These are phyloP conservation scores for Microbotryum intermedium DNA, from an alignment of 1,284 basidiomycete genomes.

Conservation along the genomic window DNA sequence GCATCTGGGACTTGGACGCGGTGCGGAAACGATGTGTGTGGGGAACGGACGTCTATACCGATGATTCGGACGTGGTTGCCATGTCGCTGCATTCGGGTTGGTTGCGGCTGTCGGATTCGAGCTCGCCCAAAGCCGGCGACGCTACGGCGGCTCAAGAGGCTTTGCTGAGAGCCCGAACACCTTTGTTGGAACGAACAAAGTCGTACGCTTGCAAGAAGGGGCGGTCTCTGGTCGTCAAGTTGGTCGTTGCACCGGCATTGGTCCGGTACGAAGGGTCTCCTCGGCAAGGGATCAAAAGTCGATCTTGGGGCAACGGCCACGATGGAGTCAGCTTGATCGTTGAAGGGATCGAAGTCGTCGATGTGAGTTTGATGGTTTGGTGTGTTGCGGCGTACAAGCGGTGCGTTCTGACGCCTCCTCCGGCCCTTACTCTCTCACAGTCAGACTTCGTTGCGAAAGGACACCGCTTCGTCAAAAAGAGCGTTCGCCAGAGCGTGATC, in stretches of 20 bases:
- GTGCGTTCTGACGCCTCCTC: no score
- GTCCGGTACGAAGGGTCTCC: conserved; percentile 47
- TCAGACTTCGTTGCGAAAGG: no score
- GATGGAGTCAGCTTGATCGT: conserved; percentile 49
- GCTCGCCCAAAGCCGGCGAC: conserved; percentile 8
- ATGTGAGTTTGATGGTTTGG: no score
- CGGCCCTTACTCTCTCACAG: no score
- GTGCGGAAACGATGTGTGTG: conserved; percentile 42
- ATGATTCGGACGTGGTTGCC: conserved; percentile 49
- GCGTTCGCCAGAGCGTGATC: no score
- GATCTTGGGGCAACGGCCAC: conserved; percentile 51
- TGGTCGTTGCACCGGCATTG: conserved; percentile 47
- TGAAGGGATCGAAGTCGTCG: no score
- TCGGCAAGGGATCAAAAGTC: conserved; percentile 44
- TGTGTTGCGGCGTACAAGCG: no score
- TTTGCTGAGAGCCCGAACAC: neutral
- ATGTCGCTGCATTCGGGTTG: conserved; percentile 49
- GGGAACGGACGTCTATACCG: conserved; percentile 54
- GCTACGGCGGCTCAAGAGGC: conserved; percentile 8
- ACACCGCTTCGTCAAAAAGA: no score
- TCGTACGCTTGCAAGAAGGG: neutral
- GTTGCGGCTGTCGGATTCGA: conserved; percentile 38
- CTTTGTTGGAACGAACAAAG: neutral
- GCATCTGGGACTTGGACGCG: conserved; percentile 29
- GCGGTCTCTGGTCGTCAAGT: conserved; percentile 42